Evolutionary conservation across 2,329 filamentous ascomycete species (phyloP).

Genomic region (Alternaria longipes): DNA sequence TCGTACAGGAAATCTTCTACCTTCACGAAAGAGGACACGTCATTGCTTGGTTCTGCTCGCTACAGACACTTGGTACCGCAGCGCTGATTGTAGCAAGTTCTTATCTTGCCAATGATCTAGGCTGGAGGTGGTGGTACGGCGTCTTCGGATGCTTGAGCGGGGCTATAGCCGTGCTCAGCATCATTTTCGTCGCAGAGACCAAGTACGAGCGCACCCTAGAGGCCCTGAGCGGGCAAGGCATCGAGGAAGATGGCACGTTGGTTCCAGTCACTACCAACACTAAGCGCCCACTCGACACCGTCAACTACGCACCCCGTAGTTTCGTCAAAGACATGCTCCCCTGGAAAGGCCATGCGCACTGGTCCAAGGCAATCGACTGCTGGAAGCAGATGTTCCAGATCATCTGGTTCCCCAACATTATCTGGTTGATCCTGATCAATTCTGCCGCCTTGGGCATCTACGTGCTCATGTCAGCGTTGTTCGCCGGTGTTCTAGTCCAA

Average conservation of each 20-base stretch:
- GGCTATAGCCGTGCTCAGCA: constrained; percentile 14
- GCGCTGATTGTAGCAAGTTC: constrained; percentile 20
- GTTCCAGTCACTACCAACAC: constrained; percentile 19
- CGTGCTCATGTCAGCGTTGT: constrained; percentile 22
- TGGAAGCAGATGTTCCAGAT: constrained; percentile 24
- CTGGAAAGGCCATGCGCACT: constrained; percentile 19
- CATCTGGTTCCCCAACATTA: constrained; percentile 24
- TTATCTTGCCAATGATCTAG: constrained; percentile 18
- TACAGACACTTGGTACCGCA: constrained; percentile 20
- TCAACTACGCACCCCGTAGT: constrained; percentile 13
- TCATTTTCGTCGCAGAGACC: constrained; percentile 20
- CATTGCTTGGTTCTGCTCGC: constrained; percentile 22
- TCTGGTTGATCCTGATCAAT: constrained; percentile 16
- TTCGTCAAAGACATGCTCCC: constrained; percentile 20
- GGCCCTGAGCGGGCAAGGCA: constrained; percentile 21
- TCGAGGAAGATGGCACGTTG: constrained; percentile 17
- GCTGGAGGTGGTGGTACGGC: constrained; percentile 26
- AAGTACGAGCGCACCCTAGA: constrained; percentile 19
- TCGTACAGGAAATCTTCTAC: constrained; percentile 21
- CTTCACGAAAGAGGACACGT: constrained; percentile 20
- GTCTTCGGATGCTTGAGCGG: constrained; percentile 18
- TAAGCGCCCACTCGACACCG: constrained; percentile 12
- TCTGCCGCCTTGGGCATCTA: constrained; percentile 20
- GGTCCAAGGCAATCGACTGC: constrained; percentile 17
- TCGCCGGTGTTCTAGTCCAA: constrained; percentile 16